Evolutionary conservation across 495 filamentous ascomycete genomes (phyloP).

Genomic region (Lasiosphaeria miniovina): DNA sequence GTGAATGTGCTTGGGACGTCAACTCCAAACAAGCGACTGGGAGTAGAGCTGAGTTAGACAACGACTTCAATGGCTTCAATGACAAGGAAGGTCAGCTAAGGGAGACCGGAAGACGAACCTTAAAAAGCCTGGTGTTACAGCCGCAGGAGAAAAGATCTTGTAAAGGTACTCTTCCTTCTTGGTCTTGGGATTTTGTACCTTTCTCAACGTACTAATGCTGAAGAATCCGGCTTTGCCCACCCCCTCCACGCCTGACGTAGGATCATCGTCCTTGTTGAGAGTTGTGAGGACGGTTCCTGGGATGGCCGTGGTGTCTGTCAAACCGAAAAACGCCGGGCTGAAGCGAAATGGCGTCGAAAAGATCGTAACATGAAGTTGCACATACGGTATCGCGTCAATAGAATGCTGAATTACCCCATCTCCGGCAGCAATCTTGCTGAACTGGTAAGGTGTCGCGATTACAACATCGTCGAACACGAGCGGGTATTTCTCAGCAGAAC

Average conservation of each 20-base stretch:
- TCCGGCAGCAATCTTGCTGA: conserved; percentile 59
- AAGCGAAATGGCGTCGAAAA: conserved; percentile 73
- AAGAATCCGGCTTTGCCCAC: conserved; percentile 76
- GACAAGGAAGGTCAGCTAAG: background rate
- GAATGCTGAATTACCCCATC: conserved; percentile 47
- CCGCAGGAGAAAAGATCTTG: conserved; percentile 87
- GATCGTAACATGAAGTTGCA: conserved; percentile 80
- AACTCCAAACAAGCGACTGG: conserved; percentile 42
- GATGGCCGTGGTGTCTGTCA: conserved; percentile 47
- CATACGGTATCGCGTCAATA: conserved; percentile 74
- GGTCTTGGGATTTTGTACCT: conserved; percentile 55
- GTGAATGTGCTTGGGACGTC: conserved; percentile 39
- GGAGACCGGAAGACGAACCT: conserved; percentile 25
- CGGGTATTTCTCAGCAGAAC: conserved; percentile 28
- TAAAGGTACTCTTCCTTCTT: conserved; percentile 73
- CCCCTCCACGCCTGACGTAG: conserved; percentile 45
- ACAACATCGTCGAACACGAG: conserved; percentile 73
- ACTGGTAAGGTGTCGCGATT: conserved; percentile 69
- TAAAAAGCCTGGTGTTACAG: conserved; percentile 62
- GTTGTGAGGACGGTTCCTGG: conserved; percentile 83
- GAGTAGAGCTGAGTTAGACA: background rate
- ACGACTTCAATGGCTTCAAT: background rate
- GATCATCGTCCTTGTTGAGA: conserved; percentile 55
- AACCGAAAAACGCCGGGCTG: conserved; percentile 65
- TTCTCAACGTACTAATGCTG: conserved; percentile 75